These are phyloP conservation scores for Manihot esculenta DNA, from an alignment of 441 rosid species.

Conservation along the genomic window DNA sequence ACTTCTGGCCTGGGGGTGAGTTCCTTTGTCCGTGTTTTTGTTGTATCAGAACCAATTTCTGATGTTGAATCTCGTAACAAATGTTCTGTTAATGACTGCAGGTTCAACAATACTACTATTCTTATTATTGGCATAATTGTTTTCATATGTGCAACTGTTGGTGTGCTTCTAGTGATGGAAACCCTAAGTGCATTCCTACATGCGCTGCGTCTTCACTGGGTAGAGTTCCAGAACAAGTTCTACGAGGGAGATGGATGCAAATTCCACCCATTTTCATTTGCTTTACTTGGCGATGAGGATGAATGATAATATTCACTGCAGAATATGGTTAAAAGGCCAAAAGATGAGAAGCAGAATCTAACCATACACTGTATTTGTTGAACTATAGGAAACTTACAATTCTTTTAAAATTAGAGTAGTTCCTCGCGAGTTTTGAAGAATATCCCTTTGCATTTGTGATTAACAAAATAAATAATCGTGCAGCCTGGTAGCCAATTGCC, in stretches of 20 bases:
- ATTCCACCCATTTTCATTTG: constrained; percentile 77
- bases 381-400: too few relatives aligned
- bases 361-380: not conserved
- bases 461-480: not conserved
- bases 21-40: constrained; percentile 1
- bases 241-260: constrained; percentile 92
- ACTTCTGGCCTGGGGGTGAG: constrained; percentile 84
- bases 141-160: constrained; percentile 82
- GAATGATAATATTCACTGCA: constrained; percentile 27
- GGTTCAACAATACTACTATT: constrained; percentile 68
- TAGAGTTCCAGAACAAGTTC: constrained; percentile 91
- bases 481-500: not conserved
- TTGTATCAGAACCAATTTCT: not conserved
- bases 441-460: not conserved
- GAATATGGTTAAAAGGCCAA: not conserved
- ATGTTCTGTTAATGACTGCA: constrained; percentile 25
- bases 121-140: constrained; percentile 59
- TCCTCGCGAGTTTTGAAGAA: constrained; percentile 2
- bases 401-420: constrained; percentile 7
- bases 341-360: constrained; percentile 23
- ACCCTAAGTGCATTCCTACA: constrained; percentile 96
- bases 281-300: constrained; percentile 51
- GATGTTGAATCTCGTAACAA: not conserved
- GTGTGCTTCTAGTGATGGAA: constrained; percentile 94
- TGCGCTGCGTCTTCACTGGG: constrained; percentile 95